Conservation (phyloP, 371 early-diverging fungal genomes). For the Mucor velutinosus region DNA sequence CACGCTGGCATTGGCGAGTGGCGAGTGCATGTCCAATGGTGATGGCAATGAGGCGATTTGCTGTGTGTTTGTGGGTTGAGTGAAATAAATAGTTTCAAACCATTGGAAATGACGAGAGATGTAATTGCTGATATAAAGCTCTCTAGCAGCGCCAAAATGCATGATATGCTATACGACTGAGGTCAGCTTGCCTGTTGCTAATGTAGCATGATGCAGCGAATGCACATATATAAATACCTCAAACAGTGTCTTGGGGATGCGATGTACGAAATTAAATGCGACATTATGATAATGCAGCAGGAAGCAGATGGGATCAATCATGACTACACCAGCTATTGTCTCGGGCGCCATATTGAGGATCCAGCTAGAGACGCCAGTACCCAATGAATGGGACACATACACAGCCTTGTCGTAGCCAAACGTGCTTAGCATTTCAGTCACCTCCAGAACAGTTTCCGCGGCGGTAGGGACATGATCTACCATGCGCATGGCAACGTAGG, state of each 20-base stretch:
- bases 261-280: constrained; percentile 70
- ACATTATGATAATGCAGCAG: constrained; percentile 63
- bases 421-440: constrained; percentile 51
- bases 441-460: constrained; percentile 54
- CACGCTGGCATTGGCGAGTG: constrained; percentile 31
- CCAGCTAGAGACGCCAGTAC: constrained; percentile 57
- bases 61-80: constrained; percentile 3
- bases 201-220: neutral
- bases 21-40: neutral
- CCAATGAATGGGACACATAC: constrained; percentile 70
- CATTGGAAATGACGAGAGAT: constrained; percentile 69
- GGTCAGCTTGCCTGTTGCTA: neutral
- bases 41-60: neutral
- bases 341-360: constrained; percentile 48
- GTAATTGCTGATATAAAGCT: constrained; percentile 64
- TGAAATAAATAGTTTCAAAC: constrained; percentile 58
- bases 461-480: constrained; percentile 60
- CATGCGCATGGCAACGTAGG: constrained; percentile 68
- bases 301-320: constrained; percentile 76
- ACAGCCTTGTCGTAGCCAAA: constrained; percentile 58
- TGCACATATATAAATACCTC: constrained; percentile 36
- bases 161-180: constrained; percentile 43
- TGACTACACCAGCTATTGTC: constrained; percentile 49
- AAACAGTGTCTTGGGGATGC: constrained; percentile 52
- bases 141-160: constrained; percentile 63